phyloP scores from a whole-genome alignment of 495 filamentous ascomycete genomes.

The Jackrogersella minutella region DNA sequence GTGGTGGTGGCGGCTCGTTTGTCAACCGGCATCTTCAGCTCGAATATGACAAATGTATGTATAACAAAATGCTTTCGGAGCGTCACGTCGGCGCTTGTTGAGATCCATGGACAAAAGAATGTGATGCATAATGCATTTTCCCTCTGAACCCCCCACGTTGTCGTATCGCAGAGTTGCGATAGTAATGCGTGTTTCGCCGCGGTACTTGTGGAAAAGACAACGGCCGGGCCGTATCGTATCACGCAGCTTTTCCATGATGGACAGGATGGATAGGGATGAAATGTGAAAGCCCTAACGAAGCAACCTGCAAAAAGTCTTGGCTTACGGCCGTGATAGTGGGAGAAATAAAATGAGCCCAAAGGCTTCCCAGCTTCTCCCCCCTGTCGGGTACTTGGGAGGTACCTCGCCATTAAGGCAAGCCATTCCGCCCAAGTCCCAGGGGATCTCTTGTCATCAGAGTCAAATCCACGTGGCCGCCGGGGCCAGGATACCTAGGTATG shows the following conservation, averaged over 20 bases:
- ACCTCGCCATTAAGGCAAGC: slow-evolving; percentile 39
- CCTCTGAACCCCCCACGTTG: slow-evolving; percentile 28
- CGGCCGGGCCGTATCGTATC: slow-evolving; percentile 14
- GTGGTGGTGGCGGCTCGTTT: slow-evolving; percentile 25
- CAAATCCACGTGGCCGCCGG: slow-evolving; percentile 55
- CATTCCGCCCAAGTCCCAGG: slow-evolving; percentile 40
- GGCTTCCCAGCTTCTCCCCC: slow-evolving; percentile 20
- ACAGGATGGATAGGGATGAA: slow-evolving; percentile 5
- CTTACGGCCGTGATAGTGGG: slow-evolving; percentile 37
- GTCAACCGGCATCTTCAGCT: slow-evolving; percentile 24
- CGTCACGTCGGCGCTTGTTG: slow-evolving; percentile 14
- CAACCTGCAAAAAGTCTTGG: slow-evolving; percentile 21
- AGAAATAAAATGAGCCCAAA: slow-evolving; percentile 35
- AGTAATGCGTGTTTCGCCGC: background rate
- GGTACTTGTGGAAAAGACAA: slow-evolving; percentile 2
- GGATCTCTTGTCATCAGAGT: slow-evolving; percentile 42
- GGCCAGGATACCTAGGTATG: slow-evolving; percentile 50
- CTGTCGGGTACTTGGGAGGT: slow-evolving; percentile 39
- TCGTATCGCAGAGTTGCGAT: slow-evolving; percentile 2
- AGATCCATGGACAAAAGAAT: slow-evolving; percentile 1
- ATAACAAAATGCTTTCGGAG: slow-evolving; percentile 11
- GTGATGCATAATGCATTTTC: background rate
- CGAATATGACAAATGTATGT: slow-evolving; percentile 4
- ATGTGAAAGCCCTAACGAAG: slow-evolving; percentile 7
- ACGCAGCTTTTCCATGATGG: slow-evolving; percentile 15